These are phyloP conservation scores for Entomortierella parvispora DNA, from an alignment of 192 early-diverging fungal species.

Conservation along the genomic window DNA sequence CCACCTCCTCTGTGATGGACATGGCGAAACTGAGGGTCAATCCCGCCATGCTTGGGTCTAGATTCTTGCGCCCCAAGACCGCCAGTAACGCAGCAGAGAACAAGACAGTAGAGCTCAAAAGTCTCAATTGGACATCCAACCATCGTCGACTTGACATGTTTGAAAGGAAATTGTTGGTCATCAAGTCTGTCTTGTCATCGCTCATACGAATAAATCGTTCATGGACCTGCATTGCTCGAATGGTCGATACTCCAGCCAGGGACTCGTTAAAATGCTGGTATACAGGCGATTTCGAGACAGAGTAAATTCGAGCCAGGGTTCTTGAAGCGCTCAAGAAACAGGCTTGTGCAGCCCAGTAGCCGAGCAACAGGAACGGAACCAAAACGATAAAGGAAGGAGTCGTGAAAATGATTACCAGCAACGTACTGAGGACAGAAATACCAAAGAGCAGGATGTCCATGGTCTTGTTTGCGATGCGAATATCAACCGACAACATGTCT, in stretches of 20 bases:
- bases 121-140: conserved; percentile 34
- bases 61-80: conserved; percentile 12
- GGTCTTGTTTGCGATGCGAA: conserved; percentile 19
- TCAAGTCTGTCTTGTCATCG: conserved; percentile 15
- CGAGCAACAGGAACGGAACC: conserved; percentile 27
- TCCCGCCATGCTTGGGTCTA: conserved; percentile 68
- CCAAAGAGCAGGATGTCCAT: conserved; percentile 42
- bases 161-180: conserved; percentile 24
- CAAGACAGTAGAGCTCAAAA: conserved; percentile 49
- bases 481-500: conserved; percentile 23
- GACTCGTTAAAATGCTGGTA: conserved; percentile 70
- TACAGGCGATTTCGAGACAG: conserved; percentile 74
- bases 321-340: conserved; percentile 71
- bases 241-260: conserved; percentile 59
- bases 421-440: conserved; percentile 38
- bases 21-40: conserved; percentile 70
- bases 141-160: conserved; percentile 31
- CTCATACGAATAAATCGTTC: conserved; percentile 68
- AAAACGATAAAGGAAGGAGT: conserved; percentile 20
- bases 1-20: conserved; percentile 76
- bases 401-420: conserved; percentile 24
- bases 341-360: conserved; percentile 43
- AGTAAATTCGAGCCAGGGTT: conserved; percentile 76
- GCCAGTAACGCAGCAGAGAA: conserved; percentile 14
- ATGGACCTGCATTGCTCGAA: conserved; percentile 53